phyloP scores from a whole-genome alignment of 495 filamentous ascomycete genomes.

The Penicillium odoratum region DNA sequence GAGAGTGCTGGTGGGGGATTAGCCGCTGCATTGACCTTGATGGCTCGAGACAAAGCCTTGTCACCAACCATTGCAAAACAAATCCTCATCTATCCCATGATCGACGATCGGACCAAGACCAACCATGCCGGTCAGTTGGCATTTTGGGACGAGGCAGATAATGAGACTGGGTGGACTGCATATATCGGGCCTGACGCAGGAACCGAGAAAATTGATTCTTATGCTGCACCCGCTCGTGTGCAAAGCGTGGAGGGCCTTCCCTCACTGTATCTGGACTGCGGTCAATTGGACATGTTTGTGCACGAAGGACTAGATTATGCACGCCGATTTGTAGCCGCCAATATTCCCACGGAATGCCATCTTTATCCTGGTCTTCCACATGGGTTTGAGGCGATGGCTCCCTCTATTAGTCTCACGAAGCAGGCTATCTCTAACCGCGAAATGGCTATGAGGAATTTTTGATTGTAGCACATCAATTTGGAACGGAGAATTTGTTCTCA shows the following conservation, averaged over 20 bases:
- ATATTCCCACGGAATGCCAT: slow-evolving; percentile 28
- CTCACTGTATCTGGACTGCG: slow-evolving; percentile 27
- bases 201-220: slow-evolving; percentile 15
- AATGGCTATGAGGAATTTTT: slow-evolving; percentile 16
- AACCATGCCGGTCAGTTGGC: slow-evolving; percentile 14
- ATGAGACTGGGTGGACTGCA: slow-evolving; percentile 30
- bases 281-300: slow-evolving; percentile 29
- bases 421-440: slow-evolving; percentile 12
- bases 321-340: slow-evolving; percentile 16
- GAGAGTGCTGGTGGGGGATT: slow-evolving; percentile 62
- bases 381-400: slow-evolving; percentile 27
- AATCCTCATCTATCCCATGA: slow-evolving; percentile 51
- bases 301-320: slow-evolving; percentile 28
- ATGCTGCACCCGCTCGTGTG: slow-evolving; percentile 28
- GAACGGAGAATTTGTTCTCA: not conserved
- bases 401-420: slow-evolving; percentile 2
- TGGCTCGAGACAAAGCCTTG: slow-evolving; percentile 40
- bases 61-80: slow-evolving; percentile 45
- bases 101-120: slow-evolving; percentile 38
- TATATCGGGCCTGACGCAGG: slow-evolving; percentile 26
- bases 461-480: not conserved
- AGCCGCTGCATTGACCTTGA: slow-evolving; percentile 39
- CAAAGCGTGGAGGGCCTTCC: slow-evolving; percentile 26
- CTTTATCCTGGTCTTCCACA: slow-evolving; percentile 32
- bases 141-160: slow-evolving; percentile 25